These are phyloP conservation scores for Centaurea solstitialis DNA, from an alignment of 129 eudicot species.

Conservation along the genomic window DNA sequence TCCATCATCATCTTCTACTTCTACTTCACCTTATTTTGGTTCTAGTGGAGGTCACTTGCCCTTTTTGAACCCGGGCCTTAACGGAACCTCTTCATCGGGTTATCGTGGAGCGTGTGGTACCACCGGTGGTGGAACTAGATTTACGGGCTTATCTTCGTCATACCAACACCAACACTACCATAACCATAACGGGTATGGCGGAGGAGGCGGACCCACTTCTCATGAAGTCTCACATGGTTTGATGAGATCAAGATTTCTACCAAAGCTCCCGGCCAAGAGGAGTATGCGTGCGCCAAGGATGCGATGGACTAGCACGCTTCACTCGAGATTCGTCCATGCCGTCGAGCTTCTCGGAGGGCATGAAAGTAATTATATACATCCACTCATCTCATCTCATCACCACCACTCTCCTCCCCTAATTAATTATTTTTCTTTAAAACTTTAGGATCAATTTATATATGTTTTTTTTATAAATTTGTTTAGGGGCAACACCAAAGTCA, in stretches of 20 bases:
- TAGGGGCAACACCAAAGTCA: slow-evolving; percentile 96
- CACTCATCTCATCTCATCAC: too few relatives aligned
- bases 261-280: slow-evolving; percentile 63
- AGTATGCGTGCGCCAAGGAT: slow-evolving; percentile 91
- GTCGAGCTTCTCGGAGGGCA: slow-evolving; percentile 99
- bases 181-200: slow-evolving; percentile 42
- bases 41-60: slow-evolving; percentile 54
- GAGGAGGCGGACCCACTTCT: slow-evolving; percentile 40
- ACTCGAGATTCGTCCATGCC: slow-evolving; percentile 81
- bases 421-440: background rate
- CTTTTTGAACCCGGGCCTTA: slow-evolving; percentile 41
- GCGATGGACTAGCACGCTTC: slow-evolving; percentile 95
- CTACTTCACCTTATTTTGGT: slow-evolving; percentile 39
- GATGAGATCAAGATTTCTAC: slow-evolving; percentile 74
- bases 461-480: slow-evolving; percentile 13
- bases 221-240: slow-evolving; percentile 50
- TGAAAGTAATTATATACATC: slow-evolving; percentile 59
- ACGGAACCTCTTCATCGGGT: slow-evolving; percentile 31
- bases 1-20: slow-evolving; percentile 39
- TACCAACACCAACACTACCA: slow-evolving; percentile 39
- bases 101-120: slow-evolving; percentile 39
- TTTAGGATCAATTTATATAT: background rate
- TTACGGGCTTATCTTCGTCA: slow-evolving; percentile 33
- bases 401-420: background rate
- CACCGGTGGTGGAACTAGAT: slow-evolving; percentile 35